Evolutionary conservation across 2,329 filamentous ascomycete species (phyloP), one percentile per base, ranked within the genome.

Genomic region (Raffaelea arxii): DNA sequence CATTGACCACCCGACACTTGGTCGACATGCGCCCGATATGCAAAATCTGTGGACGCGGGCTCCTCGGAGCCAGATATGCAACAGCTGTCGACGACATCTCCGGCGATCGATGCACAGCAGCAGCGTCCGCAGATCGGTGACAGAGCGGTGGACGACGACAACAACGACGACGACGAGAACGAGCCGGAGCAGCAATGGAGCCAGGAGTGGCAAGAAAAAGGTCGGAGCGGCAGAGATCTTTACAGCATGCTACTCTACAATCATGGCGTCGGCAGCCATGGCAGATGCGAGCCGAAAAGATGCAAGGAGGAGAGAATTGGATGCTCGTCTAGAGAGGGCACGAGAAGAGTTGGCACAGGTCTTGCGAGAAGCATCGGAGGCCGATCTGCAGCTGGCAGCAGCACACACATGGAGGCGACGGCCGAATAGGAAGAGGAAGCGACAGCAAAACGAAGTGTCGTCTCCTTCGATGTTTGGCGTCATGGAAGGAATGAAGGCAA

Each of bases 21-120:
- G 16, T 12, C 32, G 49, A 55, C 47, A 67, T 67, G 67, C 59
- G 52, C 57, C 58, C 54, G 66, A 60, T 58, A 89, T 88, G 84
- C 78, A 78, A 65, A 71, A 73, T 53, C 61, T 86, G 55, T 83
- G 81, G 80, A 80, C 78, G 63, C 76, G 80, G 66, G 76, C 78
- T 66, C 71, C 74, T 57, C 76, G 75, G 71, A 72, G 72, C 65
- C 76, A 74, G 63, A 71, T 74, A 55, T 85, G 80, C 56, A 84
- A 79, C 66, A 73, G 72, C 63, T 85, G 80, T 66, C 70, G 74
- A 54, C 69, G 76, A 57, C 84, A 80, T 64, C 63, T 76, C 46
- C 70, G 36, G 6, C 43, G 41, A n/a, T 30, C 44, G 25, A 19
- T 46, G 10, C 43, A 46, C n/a, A 39, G n/a, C 41, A 38, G 32